Base-by-base conservation (phyloP, 2,329 filamentous ascomycete genomes). In the Achaetomium macrosporum region DNA sequence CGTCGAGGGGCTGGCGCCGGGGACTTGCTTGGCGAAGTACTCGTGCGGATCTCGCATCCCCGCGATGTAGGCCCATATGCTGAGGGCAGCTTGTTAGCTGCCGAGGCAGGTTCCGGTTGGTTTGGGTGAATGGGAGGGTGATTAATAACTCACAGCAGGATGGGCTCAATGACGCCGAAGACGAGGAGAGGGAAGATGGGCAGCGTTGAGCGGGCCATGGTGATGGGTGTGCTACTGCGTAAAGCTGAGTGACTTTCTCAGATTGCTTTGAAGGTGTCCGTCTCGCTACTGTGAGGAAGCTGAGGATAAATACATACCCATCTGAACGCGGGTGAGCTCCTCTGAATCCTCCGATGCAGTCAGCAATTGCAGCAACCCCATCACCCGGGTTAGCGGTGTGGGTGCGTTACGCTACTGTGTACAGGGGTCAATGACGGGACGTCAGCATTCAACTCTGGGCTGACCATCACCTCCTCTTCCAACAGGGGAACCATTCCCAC, bases 1-100 rank as follows among this genome's bases (percentile, higher is more conserved):
- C 1, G 43, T 42, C 6, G 63, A 51, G 13, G 53, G n/a, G 19
- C 10, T 25, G 30, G 11, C 9, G 8, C 16, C 48, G 16, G 62
- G 63, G 10, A 60, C 59, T 19, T 68, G 66, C 10, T 49, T 58
- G 40, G 57, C 53, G 55, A 65, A 66, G 62, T 60, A 69, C 47
- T 47, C 5, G 44, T 57, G 51, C 1, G 66, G 66, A 41, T 68
- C 58, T 6, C 37, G 39, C 37, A 64, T 58, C 1, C 55, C 57
- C 7, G 37, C 50, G 42, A 65, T 50, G 53, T 52, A 59, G 25
- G 43, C 57, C 52, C 48, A 54, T 31, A 55, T 31, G 16, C 59
- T 61, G 53, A n/a, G 7, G 15, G 7, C 15, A 16, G 13, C 5
- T 1, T 29, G n/a, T 31, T 12, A 17, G 16, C 20, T 13, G n/a